Conservation (phyloP, 1,284 basidiomycete species). For the Sanghuangporus weigelae region DNA sequence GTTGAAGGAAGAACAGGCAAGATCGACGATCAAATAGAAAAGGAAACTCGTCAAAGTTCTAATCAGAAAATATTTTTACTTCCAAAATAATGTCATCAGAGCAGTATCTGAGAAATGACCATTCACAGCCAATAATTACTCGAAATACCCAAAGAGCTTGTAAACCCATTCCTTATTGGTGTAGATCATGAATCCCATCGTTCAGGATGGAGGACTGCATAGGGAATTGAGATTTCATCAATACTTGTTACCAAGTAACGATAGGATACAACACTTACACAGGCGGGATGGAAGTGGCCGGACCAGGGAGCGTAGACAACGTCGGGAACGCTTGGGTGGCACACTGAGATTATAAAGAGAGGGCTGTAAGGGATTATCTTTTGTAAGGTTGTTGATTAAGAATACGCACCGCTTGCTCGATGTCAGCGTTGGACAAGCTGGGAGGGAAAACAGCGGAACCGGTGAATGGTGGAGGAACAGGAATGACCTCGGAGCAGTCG, state of each 20-base stretch:
- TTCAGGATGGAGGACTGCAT: neutral
- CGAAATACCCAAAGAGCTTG: neutral
- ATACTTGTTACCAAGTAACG: neutral
- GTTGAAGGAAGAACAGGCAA: no score
- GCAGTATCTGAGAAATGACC: neutral
- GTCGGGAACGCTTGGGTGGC: constrained; percentile 12
- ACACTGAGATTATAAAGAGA: constrained; percentile 2
- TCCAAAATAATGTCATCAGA: no score
- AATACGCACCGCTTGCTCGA: constrained; percentile 10
- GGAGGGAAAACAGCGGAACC: constrained; percentile 10
- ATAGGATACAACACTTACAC: neutral
- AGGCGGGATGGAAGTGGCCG: constrained; percentile 2
- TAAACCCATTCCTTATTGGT: neutral
- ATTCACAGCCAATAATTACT: neutral
- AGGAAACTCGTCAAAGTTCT: no score
- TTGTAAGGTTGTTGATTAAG: neutral
- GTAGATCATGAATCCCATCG: neutral
- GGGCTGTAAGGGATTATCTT: neutral
- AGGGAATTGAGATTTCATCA: neutral
- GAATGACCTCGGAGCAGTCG: constrained; percentile 35
- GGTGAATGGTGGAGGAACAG: constrained; percentile 21
- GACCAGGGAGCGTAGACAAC: constrained; percentile 8
- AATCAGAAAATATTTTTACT: no score
- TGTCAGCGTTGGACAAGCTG: constrained; percentile 5
- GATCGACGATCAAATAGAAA: no score